These are phyloP conservation scores for Collybia sp. DNA, from an alignment of 768 basidiomycete species.

Conservation along the genomic window DNA sequence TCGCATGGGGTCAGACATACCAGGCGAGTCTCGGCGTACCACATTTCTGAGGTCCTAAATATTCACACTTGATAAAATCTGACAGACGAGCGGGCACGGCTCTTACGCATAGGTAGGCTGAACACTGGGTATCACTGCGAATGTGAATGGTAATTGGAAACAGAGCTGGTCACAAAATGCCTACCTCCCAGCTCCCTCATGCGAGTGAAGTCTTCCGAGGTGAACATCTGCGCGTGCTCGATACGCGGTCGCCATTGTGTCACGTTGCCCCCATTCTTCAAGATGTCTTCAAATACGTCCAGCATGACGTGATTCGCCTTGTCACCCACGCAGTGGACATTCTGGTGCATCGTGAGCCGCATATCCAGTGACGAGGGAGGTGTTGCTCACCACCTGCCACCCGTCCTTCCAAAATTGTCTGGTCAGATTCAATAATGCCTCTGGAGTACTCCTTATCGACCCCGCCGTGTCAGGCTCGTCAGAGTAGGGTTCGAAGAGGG, in stretches of 20 bases:
- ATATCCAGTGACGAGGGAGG: neutral
- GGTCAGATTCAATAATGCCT: conserved; percentile 49
- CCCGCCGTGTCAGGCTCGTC: conserved; percentile 73
- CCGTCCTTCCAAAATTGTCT: conserved; percentile 63
- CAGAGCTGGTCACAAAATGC: conserved; percentile 13
- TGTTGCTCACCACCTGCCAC: conserved; percentile 73
- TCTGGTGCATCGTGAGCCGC: conserved; percentile 37
- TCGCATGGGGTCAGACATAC: conserved; percentile 27
- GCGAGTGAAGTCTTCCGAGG: conserved; percentile 60
- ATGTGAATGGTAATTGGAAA: neutral
- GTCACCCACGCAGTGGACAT: conserved; percentile 87
- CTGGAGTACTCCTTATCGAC: conserved; percentile 56
- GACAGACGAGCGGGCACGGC: neutral
- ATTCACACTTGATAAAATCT: neutral
- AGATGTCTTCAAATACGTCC: conserved; percentile 72
- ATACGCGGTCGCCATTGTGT: conserved; percentile 67
- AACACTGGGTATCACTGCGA: conserved; percentile 82
- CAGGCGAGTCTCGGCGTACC: conserved; percentile 81
- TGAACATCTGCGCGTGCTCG: conserved; percentile 92
- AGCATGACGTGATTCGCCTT: conserved; percentile 80
- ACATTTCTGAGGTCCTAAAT: conserved; percentile 83
- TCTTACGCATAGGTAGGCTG: conserved; percentile 89
- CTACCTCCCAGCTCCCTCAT: conserved; percentile 70
- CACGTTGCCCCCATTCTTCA: conserved; percentile 35
- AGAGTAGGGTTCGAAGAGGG: conserved; percentile 78